Conservation (phyloP, 768 basidiomycete species). For the Paxillus ammoniavirescens region DNA sequence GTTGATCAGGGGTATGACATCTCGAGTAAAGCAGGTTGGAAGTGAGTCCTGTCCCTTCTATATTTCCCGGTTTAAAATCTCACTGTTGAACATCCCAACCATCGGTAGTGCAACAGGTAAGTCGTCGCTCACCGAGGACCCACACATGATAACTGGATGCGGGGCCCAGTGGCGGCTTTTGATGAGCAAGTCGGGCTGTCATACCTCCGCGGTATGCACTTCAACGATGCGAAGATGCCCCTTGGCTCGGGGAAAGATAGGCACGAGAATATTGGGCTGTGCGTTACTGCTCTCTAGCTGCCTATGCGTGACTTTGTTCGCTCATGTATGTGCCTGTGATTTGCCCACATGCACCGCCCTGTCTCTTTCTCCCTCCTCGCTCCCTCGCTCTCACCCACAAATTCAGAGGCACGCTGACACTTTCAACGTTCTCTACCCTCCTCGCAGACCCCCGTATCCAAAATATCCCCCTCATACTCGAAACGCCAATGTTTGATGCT, state of each 20-base stretch:
- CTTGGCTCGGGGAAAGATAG: constrained; percentile 69
- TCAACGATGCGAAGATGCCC: constrained; percentile 78
- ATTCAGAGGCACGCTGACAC: constrained; percentile 63
- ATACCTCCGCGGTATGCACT: constrained; percentile 80
- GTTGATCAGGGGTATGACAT: constrained; percentile 72
- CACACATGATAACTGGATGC: background rate
- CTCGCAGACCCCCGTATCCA: constrained; percentile 67
- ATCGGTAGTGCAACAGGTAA: constrained; percentile 24
- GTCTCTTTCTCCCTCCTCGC: background rate
- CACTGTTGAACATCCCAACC: background rate
- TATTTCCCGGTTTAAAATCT: background rate
- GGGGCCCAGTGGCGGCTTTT: constrained; percentile 54
- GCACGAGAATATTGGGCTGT: constrained; percentile 86
- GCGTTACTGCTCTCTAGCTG: constrained; percentile 26
- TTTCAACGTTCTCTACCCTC: constrained; percentile 62
- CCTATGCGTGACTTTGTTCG: background rate
- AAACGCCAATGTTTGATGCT: constrained; percentile 73
- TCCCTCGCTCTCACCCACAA: background rate
- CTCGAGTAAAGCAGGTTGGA: constrained; percentile 67
- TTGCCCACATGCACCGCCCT: background rate
- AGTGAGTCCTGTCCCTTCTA: constrained; percentile 41
- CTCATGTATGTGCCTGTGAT: background rate
- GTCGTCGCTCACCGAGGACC: background rate
- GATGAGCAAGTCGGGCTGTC: constrained; percentile 64
- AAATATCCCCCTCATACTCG: constrained; percentile 75